Evolutionary conservation across 2,329 filamentous ascomycete genomes (phyloP), one percentile per base, ranked within the genome.

Genomic region (Talaromyces sp.): DNA sequence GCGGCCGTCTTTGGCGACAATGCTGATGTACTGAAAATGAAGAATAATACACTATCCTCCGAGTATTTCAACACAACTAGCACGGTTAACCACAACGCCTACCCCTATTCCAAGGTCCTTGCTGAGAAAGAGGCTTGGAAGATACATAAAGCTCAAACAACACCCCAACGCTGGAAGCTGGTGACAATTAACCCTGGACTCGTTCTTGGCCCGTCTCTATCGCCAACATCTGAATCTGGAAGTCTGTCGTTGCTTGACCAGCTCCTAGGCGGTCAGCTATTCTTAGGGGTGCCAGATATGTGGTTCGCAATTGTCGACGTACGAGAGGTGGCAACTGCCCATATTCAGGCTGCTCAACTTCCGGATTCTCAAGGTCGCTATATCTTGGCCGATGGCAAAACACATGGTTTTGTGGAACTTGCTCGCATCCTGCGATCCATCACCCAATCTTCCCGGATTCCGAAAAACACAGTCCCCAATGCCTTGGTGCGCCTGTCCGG

Each of bases 111-210:
- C 57, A 72, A 72, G 33, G 67, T 70, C 0, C 27, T 69, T 16
- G 69, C 69, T 7, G 70, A 72, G 36, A 67, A 64, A 33, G 69
- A 70, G 51, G 70, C 68, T 7, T 72, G 69, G 70, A 66, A 61
- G 52, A 54, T 68, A 2, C 59, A 63, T 30, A 51, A 68, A 34
- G 51, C 40, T 2, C 69, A 72, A 31, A 42, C 23, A 14, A 51
- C 1, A 1, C 44, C 56, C 7, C 61, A 8, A 18, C 67, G 70
- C 27, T 72, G 68, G 70, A 65, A 65, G n/a, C 58, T 72, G 8
- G 68, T 72, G 3, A 64, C 63, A 12, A 67, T 72, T 56, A 69
- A 68, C 58, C 67, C 68, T 4, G 70, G 66, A 1, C 57, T 72
- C 14, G 66, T 71, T 18, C 57, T 72, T 8, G 70, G 70, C 2